phyloP scores from a whole-genome alignment of 495 filamentous ascomycete genomes.

The Xylaria longipes region DNA sequence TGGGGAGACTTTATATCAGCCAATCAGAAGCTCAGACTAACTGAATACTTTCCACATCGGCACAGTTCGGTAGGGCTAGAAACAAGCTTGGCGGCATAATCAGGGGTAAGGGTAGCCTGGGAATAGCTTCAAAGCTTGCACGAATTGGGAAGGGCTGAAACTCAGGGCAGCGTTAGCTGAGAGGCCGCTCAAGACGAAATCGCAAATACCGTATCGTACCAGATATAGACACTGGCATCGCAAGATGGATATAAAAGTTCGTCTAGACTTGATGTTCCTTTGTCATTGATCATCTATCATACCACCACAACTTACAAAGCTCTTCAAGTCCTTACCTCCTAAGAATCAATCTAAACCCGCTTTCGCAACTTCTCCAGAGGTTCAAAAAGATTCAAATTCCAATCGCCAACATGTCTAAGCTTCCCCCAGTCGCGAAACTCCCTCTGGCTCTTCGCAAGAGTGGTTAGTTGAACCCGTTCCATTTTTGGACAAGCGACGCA shows the following conservation, averaged over 20 bases:
- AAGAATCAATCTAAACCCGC: background rate
- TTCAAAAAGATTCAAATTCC: background rate
- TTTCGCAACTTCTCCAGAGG: no score
- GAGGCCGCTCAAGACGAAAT: background rate
- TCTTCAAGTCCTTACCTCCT: background rate
- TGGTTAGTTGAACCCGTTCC: slow-evolving; percentile 39
- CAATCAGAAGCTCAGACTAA: background rate
- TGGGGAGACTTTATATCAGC: background rate
- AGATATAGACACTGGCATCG: background rate
- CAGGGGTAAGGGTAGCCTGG: slow-evolving; percentile 2
- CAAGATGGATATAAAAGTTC: slow-evolving; percentile 6
- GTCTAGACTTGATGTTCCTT: background rate
- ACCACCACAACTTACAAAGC: background rate
- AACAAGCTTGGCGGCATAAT: background rate
- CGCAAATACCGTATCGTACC: background rate
- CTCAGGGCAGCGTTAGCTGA: background rate
- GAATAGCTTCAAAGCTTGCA: slow-evolving; percentile 12
- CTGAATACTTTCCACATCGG: slow-evolving; percentile 2
- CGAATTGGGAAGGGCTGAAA: slow-evolving; percentile 13
- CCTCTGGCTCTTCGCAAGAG: slow-evolving; percentile 61
- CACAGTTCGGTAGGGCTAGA: background rate
- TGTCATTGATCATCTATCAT: background rate
- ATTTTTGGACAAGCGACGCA: background rate
- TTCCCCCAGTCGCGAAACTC: slow-evolving; percentile 57
- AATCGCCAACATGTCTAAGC: slow-evolving; percentile 42